Conservation (phyloP, 129 eudicot genomes). For the Flaveria ramosissima region DNA sequence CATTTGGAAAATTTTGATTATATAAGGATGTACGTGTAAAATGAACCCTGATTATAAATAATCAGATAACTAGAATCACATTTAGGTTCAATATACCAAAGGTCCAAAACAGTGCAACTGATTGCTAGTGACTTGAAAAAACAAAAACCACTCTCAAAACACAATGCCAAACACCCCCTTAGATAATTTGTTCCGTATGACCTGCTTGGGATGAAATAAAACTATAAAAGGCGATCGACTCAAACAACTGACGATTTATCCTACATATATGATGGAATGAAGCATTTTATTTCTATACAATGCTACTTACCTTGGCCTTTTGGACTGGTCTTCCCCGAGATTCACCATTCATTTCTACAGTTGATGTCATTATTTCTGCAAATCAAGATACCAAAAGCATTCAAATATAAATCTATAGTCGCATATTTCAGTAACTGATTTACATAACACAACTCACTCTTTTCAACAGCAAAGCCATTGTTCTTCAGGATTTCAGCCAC, state of each 20-base stretch:
- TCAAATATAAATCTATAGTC: background rate
- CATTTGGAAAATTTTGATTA: background rate
- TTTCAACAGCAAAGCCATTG: constrained; percentile 65
- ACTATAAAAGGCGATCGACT: background rate
- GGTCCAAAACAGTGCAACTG: no score
- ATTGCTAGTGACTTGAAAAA: background rate
- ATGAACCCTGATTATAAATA: background rate
- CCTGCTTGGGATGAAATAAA: background rate
- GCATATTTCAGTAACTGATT: background rate
- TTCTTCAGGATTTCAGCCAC: constrained; percentile 68
- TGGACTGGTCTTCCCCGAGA: constrained; percentile 56
- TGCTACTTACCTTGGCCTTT: constrained; percentile 55
- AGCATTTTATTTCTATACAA: no score
- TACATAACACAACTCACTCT: constrained; percentile 44
- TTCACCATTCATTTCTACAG: constrained; percentile 61
- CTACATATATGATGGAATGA: no score
- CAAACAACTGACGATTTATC: background rate
- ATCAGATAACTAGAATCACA: background rate
- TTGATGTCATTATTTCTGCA: constrained; percentile 60
- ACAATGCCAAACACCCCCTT: background rate
- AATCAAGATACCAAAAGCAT: background rate
- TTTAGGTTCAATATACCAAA: background rate
- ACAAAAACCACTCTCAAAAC: background rate
- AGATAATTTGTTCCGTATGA: background rate
- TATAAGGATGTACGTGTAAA: background rate